phyloP scores from a whole-genome alignment of 1,139 yeast species.

The Saccharomycopsis phalli region DNA sequence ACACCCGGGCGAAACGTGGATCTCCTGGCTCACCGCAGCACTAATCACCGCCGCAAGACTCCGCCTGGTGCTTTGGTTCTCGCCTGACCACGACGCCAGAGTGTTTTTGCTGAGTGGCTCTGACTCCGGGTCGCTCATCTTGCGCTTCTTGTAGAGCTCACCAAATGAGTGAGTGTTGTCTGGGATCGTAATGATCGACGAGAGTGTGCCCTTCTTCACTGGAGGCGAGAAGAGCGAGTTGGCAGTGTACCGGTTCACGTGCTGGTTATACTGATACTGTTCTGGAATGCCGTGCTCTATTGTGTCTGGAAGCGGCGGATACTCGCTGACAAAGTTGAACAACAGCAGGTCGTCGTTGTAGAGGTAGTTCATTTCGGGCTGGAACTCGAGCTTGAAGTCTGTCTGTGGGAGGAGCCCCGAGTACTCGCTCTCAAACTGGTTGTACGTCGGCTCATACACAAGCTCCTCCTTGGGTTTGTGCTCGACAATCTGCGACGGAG shows the following conservation, averaged over 20 bases:
- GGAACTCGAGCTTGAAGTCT: too few species aligned
- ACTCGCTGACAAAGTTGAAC: neutral
- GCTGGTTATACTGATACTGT: slow-evolving; percentile 4
- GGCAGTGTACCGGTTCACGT: slow-evolving; percentile 13
- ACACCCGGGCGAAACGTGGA: slow-evolving; percentile 16
- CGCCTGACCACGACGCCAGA: neutral
- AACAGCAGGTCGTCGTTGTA: neutral
- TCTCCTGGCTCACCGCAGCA: slow-evolving; percentile 17
- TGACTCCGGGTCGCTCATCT: slow-evolving; percentile 8
- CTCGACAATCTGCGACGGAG: neutral
- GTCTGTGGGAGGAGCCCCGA: neutral
- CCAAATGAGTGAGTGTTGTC: slow-evolving; percentile 19
- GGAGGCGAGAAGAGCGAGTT: slow-evolving; percentile 18
- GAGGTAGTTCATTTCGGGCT: neutral
- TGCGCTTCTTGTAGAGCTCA: slow-evolving; percentile 18
- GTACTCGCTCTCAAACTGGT: neutral
- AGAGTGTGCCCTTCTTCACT: slow-evolving; percentile 19
- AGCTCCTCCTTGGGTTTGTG: neutral
- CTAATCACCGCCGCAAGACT: slow-evolving; percentile 10
- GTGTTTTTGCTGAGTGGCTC: slow-evolving; percentile 3
- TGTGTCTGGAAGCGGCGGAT: neutral
- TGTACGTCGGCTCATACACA: neutral
- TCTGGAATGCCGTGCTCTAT: too few species aligned
- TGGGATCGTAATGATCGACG: slow-evolving; percentile 19
- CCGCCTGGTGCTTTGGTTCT: slow-evolving; percentile 1